phyloP scores from a whole-genome alignment of 1,139 yeast genomes.

The Yamadazyma sp. region DNA sequence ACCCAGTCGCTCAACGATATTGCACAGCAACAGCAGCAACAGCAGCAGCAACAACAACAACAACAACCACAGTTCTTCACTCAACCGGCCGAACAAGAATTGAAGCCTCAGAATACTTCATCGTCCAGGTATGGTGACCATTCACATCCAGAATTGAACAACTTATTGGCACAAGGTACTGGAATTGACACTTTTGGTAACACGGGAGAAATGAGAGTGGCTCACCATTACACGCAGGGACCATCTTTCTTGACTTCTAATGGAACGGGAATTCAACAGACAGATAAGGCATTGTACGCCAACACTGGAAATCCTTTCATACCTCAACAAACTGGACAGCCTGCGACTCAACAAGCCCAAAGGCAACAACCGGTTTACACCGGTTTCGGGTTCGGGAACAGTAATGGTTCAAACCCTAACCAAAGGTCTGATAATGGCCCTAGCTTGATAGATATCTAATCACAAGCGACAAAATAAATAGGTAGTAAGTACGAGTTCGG shows the following conservation, averaged over 20 bases:
- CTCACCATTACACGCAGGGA: constrained; percentile 89
- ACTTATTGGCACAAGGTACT: constrained; percentile 79
- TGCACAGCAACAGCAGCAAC: constrained; percentile 10
- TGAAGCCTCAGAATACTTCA: constrained; percentile 32
- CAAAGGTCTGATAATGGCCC: constrained; percentile 44
- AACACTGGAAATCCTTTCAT: constrained; percentile 77
- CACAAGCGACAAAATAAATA: background rate
- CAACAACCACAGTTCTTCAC: constrained; percentile 25
- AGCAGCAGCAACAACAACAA: constrained; percentile 18
- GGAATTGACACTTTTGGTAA: constrained; percentile 97
- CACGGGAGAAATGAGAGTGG: constrained; percentile 83
- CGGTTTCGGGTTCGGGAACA: constrained; percentile 91
- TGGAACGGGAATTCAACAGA: constrained; percentile 72
- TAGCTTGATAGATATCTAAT: constrained; percentile 47
- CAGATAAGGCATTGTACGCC: constrained; percentile 38
- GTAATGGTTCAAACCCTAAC: constrained; percentile 14
- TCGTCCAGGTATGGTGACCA: constrained; percentile 49
- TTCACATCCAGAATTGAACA: constrained; percentile 68
- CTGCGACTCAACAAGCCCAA: constrained; percentile 18
- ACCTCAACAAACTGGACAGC: constrained; percentile 62
- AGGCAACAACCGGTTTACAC: constrained; percentile 56
- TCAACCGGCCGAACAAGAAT: constrained; percentile 21
- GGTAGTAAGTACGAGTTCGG: background rate
- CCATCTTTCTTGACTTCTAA: constrained; percentile 80
- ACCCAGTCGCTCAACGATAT: constrained; percentile 17